Base-by-base conservation (phyloP, 2,329 filamentous ascomycete species). In the Ophioceras dolichostomum region DNA sequence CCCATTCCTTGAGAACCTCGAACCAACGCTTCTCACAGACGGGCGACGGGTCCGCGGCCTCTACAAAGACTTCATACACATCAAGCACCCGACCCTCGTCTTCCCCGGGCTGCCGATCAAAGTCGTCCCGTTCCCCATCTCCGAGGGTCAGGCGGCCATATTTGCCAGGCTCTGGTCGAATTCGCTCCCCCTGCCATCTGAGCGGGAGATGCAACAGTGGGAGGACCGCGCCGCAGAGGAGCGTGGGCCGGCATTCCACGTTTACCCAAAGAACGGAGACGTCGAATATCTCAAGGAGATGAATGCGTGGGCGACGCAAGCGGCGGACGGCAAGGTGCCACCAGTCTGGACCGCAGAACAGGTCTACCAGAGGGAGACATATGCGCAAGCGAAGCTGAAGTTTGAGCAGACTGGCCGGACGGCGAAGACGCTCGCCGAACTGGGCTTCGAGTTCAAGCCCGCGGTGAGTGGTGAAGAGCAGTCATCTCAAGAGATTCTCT, bases 101-200 rank as follows among this genome's bases (percentile, higher is more conserved):
- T 88, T 95, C 52, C 68, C 83, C 0, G 76, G 73, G 0, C 64
- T 95, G 28, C 79, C 83, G 13, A 80, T 87, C 52, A 82, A 81
- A 46, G 74, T 91, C n/a, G 81, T 93, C n/a, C 89, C 89, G 0
- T 94, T 94, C 53, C 80, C 84, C 0, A 49, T 91, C 1, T 70
- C 79, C 0, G 86, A 95, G 59, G 76, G 74, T 5, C 88, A 95
- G 57, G 76, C 77, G 1, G 81, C 87, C 0, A 72, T 84, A 1
- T 67, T 93, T 32, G 76, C 87, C 2, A 74, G 84, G 1, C 70
- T 88, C 0, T 94, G 84, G 72, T 74, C 84, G 1, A 81, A 83
- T 24, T 62, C 73, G 1, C 61, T 94, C 1, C 44, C 58, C 0
- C 61, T 94, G 8, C 87, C 87, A 1, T 51, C 71, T 0, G 54